Base-by-base conservation (phyloP, 352 stramenopile species). In the Globisporangium radiosum region DNA sequence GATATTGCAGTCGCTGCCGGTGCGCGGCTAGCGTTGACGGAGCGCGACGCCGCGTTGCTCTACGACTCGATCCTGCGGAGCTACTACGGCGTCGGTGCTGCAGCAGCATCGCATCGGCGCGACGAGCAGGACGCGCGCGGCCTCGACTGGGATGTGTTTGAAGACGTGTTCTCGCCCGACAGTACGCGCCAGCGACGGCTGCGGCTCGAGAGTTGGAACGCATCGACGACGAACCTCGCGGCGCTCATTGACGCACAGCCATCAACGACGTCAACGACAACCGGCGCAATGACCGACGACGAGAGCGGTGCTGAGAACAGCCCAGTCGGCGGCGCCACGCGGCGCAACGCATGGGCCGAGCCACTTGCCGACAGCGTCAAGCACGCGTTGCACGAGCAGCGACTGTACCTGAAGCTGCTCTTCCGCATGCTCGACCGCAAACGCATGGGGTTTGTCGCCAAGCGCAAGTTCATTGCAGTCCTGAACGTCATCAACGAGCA, bases 401-500 rank as follows among this genome's bases (percentile, higher is more conserved):
- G 80, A 1, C 56, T 92, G 56, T 88, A 92, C 59, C 75, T 92
- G 39, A 92, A 92, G 62, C 78, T 90, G 37, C 57, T 92, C 10
- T 92, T 92, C 64, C 80, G 82, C 9, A 85, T 85, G 59, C 62
- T 92, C 13, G 82, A 92, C 50, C 81, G 78, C 50, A 85, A 83
- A 57, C 69, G 81, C 36, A 68, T 73, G 8, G 82, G 82, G 14
- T 85, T 80, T 49, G 64, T 92, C 43, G 76, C 74, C 9, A 84
- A 82, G 47, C 42, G 70, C 50, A 85, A 92, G 64, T 92, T 92
- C 50, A 65, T 92, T 15, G 75, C 75, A 3, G 83, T 77, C 0
- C 84, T 92, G 78, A 78, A 87, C 39, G 81, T 76, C 48, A 83
- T 90, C 52, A 90, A 90, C 54, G 73, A 90, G 44, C 79, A 90